These are phyloP conservation scores for Amphichorda felina DNA, from an alignment of 2,329 filamentous ascomycete genomes.

Conservation along the genomic window DNA sequence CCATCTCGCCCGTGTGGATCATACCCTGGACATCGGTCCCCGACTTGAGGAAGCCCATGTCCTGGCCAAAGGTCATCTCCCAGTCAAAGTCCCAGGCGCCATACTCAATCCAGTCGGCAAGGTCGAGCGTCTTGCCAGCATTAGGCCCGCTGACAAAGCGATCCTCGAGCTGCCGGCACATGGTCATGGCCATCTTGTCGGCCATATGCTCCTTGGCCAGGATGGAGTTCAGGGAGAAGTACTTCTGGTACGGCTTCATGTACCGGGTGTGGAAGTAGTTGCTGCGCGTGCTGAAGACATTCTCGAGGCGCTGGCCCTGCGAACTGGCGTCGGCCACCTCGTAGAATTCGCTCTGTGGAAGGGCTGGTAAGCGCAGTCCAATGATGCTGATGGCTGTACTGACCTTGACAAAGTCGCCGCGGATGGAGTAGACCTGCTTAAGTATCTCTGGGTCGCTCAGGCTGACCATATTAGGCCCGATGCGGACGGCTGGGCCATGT, in stretches of 20 bases:
- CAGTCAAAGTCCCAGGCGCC: conserved; percentile 4
- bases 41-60: conserved; percentile 5
- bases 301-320: conserved; percentile 4
- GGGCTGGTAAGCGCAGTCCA: neutral
- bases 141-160: conserved; percentile 2
- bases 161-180: conserved; percentile 3
- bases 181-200: neutral
- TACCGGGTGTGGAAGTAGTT: conserved; percentile 2
- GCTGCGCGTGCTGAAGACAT: conserved; percentile 4
- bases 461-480: conserved; percentile 20
- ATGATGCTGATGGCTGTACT: too few relatives aligned
- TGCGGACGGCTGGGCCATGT: conserved; percentile 21
- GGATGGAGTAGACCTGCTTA: conserved; percentile 17
- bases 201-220: conserved; percentile 3
- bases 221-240: conserved; percentile 2
- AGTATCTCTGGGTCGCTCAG: conserved; percentile 18
- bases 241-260: conserved; percentile 3
- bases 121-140: neutral
- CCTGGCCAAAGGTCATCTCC: conserved; percentile 5
- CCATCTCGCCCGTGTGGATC: conserved; percentile 3
- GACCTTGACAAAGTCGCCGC: conserved; percentile 13
- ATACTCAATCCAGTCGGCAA: conserved; percentile 5
- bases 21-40: conserved; percentile 5
- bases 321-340: conserved; percentile 3
- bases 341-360: conserved; percentile 5